Base-by-base conservation (phyloP, 202 grass and related monocot species). In the Schoenoplectus tabernaemontani region DNA sequence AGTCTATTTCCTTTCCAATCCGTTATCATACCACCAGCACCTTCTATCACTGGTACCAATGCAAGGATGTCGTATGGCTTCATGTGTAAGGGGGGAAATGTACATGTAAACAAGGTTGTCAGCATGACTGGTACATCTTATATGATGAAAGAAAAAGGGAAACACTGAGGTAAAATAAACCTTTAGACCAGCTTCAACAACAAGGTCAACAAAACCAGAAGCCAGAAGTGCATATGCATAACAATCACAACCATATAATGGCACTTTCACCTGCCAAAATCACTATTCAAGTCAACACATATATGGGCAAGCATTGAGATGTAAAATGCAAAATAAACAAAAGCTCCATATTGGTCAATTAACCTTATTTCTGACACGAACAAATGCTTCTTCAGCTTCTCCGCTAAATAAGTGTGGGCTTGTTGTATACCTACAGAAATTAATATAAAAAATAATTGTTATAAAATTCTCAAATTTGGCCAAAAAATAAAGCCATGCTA, bases 161-260 rank as follows among this genome's bases (percentile, higher is more conserved):
- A 9, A 4, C 19, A 82, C 41, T 71, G 64, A 47, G 4, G n/a
- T n/a, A n/a, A 30, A 57, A 63, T 9, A 28, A 39, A 94, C 94
- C 94, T 97, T 97, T 74, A 97, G 85, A 36, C 91, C 91, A 7
- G 94, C 90, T 85, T 97, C 94, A 64, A 97, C 84, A 79, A 94
- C 89, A 90, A 97, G 86, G 82, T 97, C 91, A 9, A 92, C 94
- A 87, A 87, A 90, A 41, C 94, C 89, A 86, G 94, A 94, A 61
- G 91, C 89, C 75, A 94, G 82, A 73, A 97, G 89, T 81, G 94
- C 94, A 80, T 97, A 97, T 67, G 94, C 91, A 59, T 97, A 97
- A 41, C 94, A 97, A 93, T 97, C 94, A 59, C 94, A 97, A 38
- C 94, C 94, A 84, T 97, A 97, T 12, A 94, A 75, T 86, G 91